Conservation (phyloP, 148 eudicot species). For the Euryodendron excelsum region DNA sequence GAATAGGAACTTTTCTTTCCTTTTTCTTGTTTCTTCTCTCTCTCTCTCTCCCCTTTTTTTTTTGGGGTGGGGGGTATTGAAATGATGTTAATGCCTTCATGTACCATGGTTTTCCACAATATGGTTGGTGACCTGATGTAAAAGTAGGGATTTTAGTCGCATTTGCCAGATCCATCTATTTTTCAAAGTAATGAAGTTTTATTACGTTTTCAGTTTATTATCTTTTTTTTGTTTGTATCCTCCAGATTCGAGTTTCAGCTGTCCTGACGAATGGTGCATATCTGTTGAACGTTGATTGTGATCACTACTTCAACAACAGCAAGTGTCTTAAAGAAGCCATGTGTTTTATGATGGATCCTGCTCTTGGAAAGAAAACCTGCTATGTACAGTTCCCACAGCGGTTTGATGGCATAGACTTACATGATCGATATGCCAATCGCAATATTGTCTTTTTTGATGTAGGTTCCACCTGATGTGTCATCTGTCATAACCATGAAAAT, state of each 20-base stretch:
- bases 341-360: slow-evolving; percentile 99
- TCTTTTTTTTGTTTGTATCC: slow-evolving; percentile 17
- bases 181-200: no score
- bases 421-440: slow-evolving; percentile 98
- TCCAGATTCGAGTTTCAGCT: slow-evolving; percentile 96
- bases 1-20: no score
- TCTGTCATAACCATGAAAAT: background rate
- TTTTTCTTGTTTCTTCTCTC: background rate
- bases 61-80: no score
- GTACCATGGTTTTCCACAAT: no score
- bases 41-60: background rate
- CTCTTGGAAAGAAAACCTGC: slow-evolving; percentile 77
- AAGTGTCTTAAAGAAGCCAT: slow-evolving; percentile 96
- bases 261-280: slow-evolving; percentile 96
- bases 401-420: slow-evolving; percentile 94
- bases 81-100: no score
- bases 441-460: slow-evolving; percentile 97
- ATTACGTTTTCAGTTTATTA: background rate
- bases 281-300: slow-evolving; percentile 92
- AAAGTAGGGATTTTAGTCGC: no score
- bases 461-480: slow-evolving; percentile 27
- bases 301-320: slow-evolving; percentile 97
- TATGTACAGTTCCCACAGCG: slow-evolving; percentile 97
- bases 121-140: no score
- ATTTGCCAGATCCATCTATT: no score